phyloP scores from a whole-genome alignment of 331 rosid species.

The Cydonia oblonga region DNA sequence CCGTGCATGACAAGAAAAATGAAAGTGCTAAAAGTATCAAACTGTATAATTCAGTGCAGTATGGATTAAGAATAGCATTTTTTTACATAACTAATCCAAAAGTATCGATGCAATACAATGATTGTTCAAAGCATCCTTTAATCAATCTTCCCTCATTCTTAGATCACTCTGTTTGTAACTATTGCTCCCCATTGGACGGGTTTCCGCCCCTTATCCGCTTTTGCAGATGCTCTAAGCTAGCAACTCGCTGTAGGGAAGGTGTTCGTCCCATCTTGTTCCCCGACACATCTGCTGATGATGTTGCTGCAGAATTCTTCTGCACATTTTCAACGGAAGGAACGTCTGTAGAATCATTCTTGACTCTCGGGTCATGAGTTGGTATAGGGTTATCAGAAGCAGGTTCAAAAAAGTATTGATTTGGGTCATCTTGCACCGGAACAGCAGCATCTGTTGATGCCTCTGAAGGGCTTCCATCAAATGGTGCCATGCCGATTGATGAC shows the following conservation, averaged over 20 bases:
- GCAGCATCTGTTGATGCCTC: slow-evolving; percentile 66
- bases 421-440: slow-evolving; percentile 51
- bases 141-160: slow-evolving; percentile 1
- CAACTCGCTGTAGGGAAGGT: slow-evolving; percentile 64
- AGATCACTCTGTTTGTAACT: slow-evolving; percentile 2
- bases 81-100: slow-evolving; percentile 6
- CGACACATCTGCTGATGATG: slow-evolving; percentile 16
- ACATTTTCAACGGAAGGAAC: slow-evolving; percentile 35
- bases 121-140: not conserved
- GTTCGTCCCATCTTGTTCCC: slow-evolving; percentile 45
- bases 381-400: slow-evolving; percentile 26
- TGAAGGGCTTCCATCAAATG: slow-evolving; percentile 60
- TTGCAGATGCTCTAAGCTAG: slow-evolving; percentile 94
- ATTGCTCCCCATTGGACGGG: slow-evolving; percentile 40
- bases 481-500: slow-evolving; percentile 44
- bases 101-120: slow-evolving; percentile 2
- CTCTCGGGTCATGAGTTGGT: slow-evolving; percentile 28
- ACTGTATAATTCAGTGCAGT: slow-evolving; percentile 17
- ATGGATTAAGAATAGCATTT: slow-evolving; percentile 12
- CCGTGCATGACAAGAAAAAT: not conserved
- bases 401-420: slow-evolving; percentile 36
- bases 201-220: slow-evolving; percentile 53
- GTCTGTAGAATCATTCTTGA: slow-evolving; percentile 31
- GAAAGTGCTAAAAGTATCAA: not conserved
- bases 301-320: slow-evolving; percentile 29